These are phyloP conservation scores for Elongisporangium undulatum DNA, from an alignment of 352 stramenopile genomes.

Conservation along the genomic window DNA sequence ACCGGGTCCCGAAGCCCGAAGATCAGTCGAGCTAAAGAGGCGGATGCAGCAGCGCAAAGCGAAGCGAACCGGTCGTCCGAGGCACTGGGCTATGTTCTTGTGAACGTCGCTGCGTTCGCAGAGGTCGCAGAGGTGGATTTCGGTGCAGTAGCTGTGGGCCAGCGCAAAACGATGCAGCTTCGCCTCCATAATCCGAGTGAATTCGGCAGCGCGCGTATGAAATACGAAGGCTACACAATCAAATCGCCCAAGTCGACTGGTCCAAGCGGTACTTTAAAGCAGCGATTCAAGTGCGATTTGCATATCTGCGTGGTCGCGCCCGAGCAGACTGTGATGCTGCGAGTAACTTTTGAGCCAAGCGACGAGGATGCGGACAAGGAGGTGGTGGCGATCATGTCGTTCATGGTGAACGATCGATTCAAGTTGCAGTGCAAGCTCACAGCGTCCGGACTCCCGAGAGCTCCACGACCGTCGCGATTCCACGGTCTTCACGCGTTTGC, in stretches of 20 bases:
- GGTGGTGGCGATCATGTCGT: slow-evolving; percentile 41
- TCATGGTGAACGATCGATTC: slow-evolving; percentile 60
- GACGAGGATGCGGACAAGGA: slow-evolving; percentile 31
- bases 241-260: slow-evolving; percentile 14
- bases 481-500: background rate
- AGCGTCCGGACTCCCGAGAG: slow-evolving; percentile 18
- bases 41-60: background rate
- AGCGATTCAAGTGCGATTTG: slow-evolving; percentile 67
- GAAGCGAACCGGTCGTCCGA: background rate
- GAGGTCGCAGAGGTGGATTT: slow-evolving; percentile 41
- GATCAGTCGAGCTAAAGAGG: background rate
- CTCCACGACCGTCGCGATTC: slow-evolving; percentile 4
- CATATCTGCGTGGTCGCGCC: slow-evolving; percentile 67
- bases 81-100: slow-evolving; percentile 18
- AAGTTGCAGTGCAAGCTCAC: slow-evolving; percentile 46
- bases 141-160: slow-evolving; percentile 39
- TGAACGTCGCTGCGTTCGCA: slow-evolving; percentile 32
- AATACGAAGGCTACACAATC: slow-evolving; percentile 63
- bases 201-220: slow-evolving; percentile 49
- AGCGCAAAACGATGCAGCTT: slow-evolving; percentile 41
- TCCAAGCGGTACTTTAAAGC: background rate
- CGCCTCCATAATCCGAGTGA: slow-evolving; percentile 59
- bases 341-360: slow-evolving; percentile 60
- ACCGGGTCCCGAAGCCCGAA: background rate
- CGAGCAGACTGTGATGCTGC: slow-evolving; percentile 41